Evolutionary conservation across 2,329 filamentous ascomycete species (phyloP).

Genomic region (Mycosphaerella arachidis): DNA sequence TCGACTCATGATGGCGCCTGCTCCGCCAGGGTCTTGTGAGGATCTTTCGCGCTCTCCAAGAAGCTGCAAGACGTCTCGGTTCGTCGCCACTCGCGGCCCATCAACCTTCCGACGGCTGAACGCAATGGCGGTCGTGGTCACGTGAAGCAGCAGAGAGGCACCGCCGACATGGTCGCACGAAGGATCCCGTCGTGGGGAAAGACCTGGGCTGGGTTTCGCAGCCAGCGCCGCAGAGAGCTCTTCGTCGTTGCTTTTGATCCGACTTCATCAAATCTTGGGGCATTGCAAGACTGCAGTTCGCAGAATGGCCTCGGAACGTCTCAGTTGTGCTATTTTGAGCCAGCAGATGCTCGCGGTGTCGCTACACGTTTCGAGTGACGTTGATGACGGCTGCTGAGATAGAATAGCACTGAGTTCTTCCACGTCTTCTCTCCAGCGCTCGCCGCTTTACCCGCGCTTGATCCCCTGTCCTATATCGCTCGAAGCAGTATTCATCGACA

Average conservation of each 20-base stretch:
- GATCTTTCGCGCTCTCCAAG: background rate
- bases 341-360: background rate
- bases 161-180: background rate
- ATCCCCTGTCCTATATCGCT: constrained; percentile 9
- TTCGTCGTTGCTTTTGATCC: background rate
- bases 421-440: constrained; percentile 2
- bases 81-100: background rate
- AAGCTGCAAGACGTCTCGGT: background rate
- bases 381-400: background rate
- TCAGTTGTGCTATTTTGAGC: background rate
- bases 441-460: background rate
- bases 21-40: constrained; percentile 10
- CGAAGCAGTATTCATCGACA: constrained; percentile 6
- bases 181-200: background rate
- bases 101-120: background rate
- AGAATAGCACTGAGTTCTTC: background rate
- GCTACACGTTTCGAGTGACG: background rate
- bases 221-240: background rate
- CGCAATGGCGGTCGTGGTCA: background rate
- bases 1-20: constrained; percentile 7
- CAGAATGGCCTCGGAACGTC: background rate
- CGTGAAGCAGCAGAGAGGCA: background rate
- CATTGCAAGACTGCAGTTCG: background rate
- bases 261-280: background rate
- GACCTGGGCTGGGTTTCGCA: no score